Percentiles rank a stretch among this genome's conserved stretches.
These are phyloP conservation scores for Acrodontium crateriforme DNA, from an alignment of 2,329 filamentous ascomycete genomes.

Conservation along the genomic window DNA sequence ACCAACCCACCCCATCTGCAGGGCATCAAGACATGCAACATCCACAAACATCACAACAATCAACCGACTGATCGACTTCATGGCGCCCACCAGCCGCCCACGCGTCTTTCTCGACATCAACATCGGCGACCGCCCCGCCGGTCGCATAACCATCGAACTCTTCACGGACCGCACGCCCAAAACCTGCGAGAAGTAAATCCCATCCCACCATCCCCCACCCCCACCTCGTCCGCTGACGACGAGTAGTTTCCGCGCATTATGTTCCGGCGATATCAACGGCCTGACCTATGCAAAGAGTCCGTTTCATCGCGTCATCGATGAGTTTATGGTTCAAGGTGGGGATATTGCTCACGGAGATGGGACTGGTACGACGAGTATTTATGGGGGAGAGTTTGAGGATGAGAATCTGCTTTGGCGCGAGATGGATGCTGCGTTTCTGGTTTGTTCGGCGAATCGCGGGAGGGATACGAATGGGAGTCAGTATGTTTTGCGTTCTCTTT, in stretches of 20 bases:
- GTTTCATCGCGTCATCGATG: conserved; percentile 30
- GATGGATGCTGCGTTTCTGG: conserved; percentile 26
- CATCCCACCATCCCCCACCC: not conserved
- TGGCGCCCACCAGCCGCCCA: conserved; percentile 17
- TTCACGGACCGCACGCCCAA: conserved; percentile 32
- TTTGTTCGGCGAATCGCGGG: conserved; percentile 29
- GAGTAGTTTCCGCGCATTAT: conserved; percentile 31
- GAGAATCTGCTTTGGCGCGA: conserved; percentile 29
- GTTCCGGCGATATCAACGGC: conserved; percentile 25
- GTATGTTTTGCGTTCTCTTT: too few relatives aligned
- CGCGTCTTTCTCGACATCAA: conserved; percentile 30
- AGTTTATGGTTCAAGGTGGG: conserved; percentile 33
- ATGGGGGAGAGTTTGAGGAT: conserved; percentile 27
- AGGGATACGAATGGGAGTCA: conserved; percentile 29
- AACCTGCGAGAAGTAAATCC: conserved; percentile 32
- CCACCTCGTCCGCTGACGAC: conserved; percentile 5
- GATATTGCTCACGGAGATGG: conserved; percentile 29
- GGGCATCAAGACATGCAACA: too few relatives aligned
- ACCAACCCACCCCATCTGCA: too few relatives aligned
- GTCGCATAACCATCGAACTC: conserved; percentile 31
- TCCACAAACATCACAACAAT: conserved; percentile 1
- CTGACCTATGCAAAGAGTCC: conserved; percentile 25
- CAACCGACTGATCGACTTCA: too few relatives aligned
- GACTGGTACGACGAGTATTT: conserved; percentile 28
- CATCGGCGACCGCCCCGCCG: conserved; percentile 27